Conservation (phyloP, 2,329 filamentous ascomycete genomes). For the Ophiocordyceps robertsii region DNA sequence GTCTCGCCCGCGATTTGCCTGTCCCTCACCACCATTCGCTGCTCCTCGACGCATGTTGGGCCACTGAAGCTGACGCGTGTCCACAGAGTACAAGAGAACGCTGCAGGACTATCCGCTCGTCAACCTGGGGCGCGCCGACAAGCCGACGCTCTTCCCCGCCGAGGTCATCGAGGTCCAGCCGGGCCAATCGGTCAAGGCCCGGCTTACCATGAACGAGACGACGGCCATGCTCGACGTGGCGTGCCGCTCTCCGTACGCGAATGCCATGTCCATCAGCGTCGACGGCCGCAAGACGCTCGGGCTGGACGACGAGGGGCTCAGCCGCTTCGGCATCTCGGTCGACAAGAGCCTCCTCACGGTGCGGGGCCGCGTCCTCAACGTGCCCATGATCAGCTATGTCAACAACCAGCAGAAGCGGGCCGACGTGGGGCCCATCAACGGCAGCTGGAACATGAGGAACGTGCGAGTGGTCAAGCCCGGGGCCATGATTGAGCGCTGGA, state of each 20-base stretch:
- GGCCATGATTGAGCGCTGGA: slow-evolving; percentile 32
- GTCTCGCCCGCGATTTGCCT: slow-evolving; percentile 4
- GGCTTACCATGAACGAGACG: slow-evolving; percentile 48
- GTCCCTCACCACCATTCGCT: not conserved
- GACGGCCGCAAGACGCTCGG: slow-evolving; percentile 44
- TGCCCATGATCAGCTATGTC: slow-evolving; percentile 49
- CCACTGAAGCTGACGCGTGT: not conserved
- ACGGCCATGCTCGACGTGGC: slow-evolving; percentile 60
- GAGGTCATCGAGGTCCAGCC: slow-evolving; percentile 51
- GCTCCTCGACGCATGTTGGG: no score
- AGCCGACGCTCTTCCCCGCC: slow-evolving; percentile 51
- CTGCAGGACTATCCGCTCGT: slow-evolving; percentile 41
- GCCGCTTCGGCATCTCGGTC: slow-evolving; percentile 50
- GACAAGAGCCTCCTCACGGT: slow-evolving; percentile 55
- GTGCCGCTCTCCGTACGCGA: slow-evolving; percentile 50
- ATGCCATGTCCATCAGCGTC: slow-evolving; percentile 50
- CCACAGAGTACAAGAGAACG: slow-evolving; percentile 19
- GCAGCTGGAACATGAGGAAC: slow-evolving; percentile 56
- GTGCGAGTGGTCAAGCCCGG: slow-evolving; percentile 42
- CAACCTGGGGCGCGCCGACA: slow-evolving; percentile 46
- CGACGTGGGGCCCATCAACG: slow-evolving; percentile 26
- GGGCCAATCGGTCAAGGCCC: slow-evolving; percentile 49
- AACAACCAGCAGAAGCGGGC: slow-evolving; percentile 8
- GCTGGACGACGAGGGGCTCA: slow-evolving; percentile 34
- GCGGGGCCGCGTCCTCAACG: slow-evolving; percentile 49